Base-by-base conservation (phyloP, 106 monocot species). In the Alisma plantagoaquatica region DNA sequence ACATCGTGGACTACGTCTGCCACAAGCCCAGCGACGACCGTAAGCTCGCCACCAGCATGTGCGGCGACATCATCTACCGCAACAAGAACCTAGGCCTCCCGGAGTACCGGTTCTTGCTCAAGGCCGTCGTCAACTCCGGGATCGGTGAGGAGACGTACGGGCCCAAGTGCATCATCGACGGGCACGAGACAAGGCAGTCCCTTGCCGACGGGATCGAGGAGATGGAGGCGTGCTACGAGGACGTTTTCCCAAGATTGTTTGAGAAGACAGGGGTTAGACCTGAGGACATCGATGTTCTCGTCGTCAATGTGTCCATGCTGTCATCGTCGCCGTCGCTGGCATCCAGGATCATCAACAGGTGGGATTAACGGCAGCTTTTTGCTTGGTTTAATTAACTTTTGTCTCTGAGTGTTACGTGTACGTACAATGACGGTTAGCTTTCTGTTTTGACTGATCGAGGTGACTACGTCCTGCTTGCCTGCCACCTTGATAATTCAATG, bases 111-210 rank as follows among this genome's bases (percentile, higher is more conserved):
- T 91, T 91, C 65, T 41, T 91, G 17, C 75, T 91, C 41, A 91
- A 80, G 57, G 77, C 81, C 35, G 67, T 84, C 22, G 81, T 91
- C 49, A 81, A 77, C 65, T 84, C 91, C 14, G 91, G 91, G 26
- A 80, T 91, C 53, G 84, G 91, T 2, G 91, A 91, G 77, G 68
- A 81, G 28, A 91, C 91, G 18, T 91, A 91, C 52, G 81, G 72
- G 22, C 91, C 91, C 10, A 57, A 54, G 18, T 75, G 59, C 68
- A 75, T 91, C 47, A 47, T 81, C 10, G 59, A 54, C 8, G 84
- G 84, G 25, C 47, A 68, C 3, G 91, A 77, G 38, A 59, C 72
- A 17, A 29, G 18, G n/a, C 81, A 74, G 21, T 54, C 74, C 10
- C 62, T 51, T 46, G 24, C n/a, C 21, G 84, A 91, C 51, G 71